These are phyloP conservation scores for Pythium angustatum DNA, from an alignment of 352 stramenopile genomes.

Conservation along the genomic window DNA sequence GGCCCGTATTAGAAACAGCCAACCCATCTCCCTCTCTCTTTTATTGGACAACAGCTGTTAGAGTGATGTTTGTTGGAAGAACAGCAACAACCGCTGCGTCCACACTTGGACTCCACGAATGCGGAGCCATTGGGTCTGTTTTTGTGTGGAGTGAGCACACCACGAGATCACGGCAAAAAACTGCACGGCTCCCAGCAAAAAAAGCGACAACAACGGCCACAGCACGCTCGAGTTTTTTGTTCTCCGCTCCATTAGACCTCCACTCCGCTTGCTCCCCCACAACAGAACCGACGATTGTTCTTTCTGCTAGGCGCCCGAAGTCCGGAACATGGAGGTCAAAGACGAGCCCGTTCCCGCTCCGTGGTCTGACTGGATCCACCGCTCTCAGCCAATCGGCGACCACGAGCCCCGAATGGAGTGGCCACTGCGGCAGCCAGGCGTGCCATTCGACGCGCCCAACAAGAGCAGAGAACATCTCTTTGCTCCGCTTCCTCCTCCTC, in stretches of 20 bases:
- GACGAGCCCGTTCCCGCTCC: background rate
- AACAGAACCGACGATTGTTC: background rate
- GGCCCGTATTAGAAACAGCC: too few species aligned
- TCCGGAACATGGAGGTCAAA: constrained; percentile 1
- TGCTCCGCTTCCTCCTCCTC: constrained; percentile 1
- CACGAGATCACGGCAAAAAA: background rate
- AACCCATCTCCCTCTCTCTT: too few species aligned
- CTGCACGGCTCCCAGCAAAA: background rate
- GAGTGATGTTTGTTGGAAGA: background rate
- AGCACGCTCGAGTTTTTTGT: constrained; percentile 1
- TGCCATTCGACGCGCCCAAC: background rate
- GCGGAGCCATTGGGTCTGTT: constrained; percentile 1
- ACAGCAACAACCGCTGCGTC: too few species aligned
- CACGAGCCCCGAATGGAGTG: constrained; percentile 14
- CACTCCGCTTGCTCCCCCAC: background rate
- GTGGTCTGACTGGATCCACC: constrained; percentile 25
- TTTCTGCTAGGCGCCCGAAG: constrained; percentile 5
- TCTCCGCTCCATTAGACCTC: constrained; percentile 3
- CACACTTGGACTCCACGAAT: too few species aligned
- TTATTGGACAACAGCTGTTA: too few species aligned
- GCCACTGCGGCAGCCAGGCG: constrained; percentile 23
- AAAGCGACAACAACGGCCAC: constrained; percentile 5
- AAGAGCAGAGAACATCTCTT: constrained; percentile 5
- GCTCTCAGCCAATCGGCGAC: constrained; percentile 17
- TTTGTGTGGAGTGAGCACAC: constrained; percentile 1